Evolutionary conservation across 768 basidiomycete genomes (phyloP), one percentile per base, ranked within the genome.

Genomic region (Piloderma croceum): DNA sequence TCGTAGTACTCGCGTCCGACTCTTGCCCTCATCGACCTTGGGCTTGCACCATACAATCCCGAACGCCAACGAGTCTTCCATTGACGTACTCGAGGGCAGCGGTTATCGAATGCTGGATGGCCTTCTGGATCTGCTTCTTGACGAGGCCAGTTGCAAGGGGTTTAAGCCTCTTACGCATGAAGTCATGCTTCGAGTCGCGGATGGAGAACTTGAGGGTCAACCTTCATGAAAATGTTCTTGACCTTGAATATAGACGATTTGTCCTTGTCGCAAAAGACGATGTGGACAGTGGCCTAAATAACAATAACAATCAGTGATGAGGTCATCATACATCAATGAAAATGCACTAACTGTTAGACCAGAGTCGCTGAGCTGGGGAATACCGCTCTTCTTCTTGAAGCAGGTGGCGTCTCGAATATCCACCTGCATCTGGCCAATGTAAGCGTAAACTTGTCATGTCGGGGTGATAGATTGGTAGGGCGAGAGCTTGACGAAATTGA

Each of bases 371-470:
- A 92, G 62, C 69, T 82, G 89, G 3, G 84, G 78, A 51, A 89
- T 76, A 3, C 89, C 89, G 5, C 68, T 74, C 76, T 92, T 93
- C 71, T 81, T 89, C 48, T 71, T 73, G 70, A 89, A 92, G 58
- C 83, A 90, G 61, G 97, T 94, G 7, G 86, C 88, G 50, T 97
- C 92, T 12, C 87, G 77, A 77, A 98, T 85, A 50, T 96, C 91
- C 5, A 86, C 85, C 58, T 97, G 92, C 51, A 96, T 86, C 60
- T 97, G 92, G 21, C 69, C 24, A 96, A 70, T 6, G 77, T 79
- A 40, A 96, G 57, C 25, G 73, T 81, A 55, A 96, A 78, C 39
- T 77, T 73, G 59, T 94, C 88, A 49, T 74, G 72, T 20, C 69
- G 60, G n/a, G n/a, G n/a, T n/a, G n/a, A n/a, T n/a, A n/a, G n/a